Base-by-base conservation (phyloP, 83 land plant genomes). In the Picea mariana region DNA sequence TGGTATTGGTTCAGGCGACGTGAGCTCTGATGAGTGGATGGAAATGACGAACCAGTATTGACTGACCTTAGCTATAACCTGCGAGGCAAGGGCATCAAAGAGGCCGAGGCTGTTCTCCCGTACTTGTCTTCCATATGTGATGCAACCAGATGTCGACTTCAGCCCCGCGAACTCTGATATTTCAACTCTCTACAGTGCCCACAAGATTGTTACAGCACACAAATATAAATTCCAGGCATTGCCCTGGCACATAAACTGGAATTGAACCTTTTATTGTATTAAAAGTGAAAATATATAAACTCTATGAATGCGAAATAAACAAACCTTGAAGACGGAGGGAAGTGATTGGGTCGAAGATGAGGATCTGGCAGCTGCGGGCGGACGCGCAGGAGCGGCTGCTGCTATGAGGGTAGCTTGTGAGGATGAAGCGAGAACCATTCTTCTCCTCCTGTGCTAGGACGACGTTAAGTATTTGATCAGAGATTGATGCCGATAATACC, bases 141-240 rank as follows among this genome's bases (percentile, higher is more conserved):
- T 58, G 17, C 85, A 66, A 1, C 31, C 17, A 9, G 86, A 72
- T 65, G 84, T 77, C n/a, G 94, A 82, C 68, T 89, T 82, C 26
- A 90, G 87, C 24, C 96, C 98, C 4, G 88, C 82, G 80, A 86
- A 95, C 67, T 91, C 96, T 2, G 83, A 86, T 24, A 92, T 67
- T 40, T 95, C 89, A 8, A 83, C 68, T 85, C 79, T 60, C 18
- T 79, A 85, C 85, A 21, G 27, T 15, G n/a, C 18, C 38, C 6
- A 40, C 11, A 72, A 40, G 18, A 38, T 4, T 0, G 4, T 20
- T 42, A 40, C 15, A 15, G 17, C 8, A 1, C 13, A 27, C 4
- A 17, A 40, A 18, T 27, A 26, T 1, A 12, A 2, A 27, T 0
- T n/a, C n/a, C n/a, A n/a, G n/a, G n/a, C n/a, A n/a, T n/a, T n/a